phyloP scores from a whole-genome alignment of 1,284 basidiomycete species.

The Grifola frondosa region DNA sequence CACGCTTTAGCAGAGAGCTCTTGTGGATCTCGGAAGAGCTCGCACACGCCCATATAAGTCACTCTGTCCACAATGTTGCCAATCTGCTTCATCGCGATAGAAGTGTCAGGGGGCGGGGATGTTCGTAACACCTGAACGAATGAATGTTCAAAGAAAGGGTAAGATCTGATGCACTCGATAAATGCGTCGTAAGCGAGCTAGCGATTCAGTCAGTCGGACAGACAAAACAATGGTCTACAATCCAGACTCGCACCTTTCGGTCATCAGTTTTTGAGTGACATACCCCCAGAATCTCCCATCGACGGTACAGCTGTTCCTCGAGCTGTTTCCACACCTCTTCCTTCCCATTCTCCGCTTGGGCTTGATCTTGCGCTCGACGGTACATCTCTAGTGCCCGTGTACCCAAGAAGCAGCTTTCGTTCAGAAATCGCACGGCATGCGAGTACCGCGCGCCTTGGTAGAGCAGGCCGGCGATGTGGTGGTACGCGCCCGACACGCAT shows the following conservation, averaged over 20 bases:
- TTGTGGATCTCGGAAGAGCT: conserved; percentile 51
- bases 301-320: conserved; percentile 59
- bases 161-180: conserved; percentile 48
- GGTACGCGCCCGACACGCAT: conserved; percentile 66
- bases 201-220: not conserved
- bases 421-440: conserved; percentile 63
- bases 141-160: conserved; percentile 46
- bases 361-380: conserved; percentile 13
- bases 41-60: conserved; percentile 63
- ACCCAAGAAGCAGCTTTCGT: conserved; percentile 57
- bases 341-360: conserved; percentile 32
- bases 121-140: conserved; percentile 35
- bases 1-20: conserved; percentile 44
- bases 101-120: conserved; percentile 38
- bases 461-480: conserved; percentile 61
- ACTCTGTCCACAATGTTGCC: conserved; percentile 59
- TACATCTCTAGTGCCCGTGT: conserved; percentile 39
- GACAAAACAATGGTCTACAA: not conserved
- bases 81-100: conserved; percentile 50
- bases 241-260: conserved; percentile 50
- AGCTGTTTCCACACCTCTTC: conserved; percentile 58
- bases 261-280: conserved; percentile 75
- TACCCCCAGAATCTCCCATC: conserved; percentile 79
- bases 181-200: conserved; percentile 66
- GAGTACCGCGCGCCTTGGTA: conserved; percentile 62